A percentile compares a stretch with the other conserved stretches of the same genome.
Evolutionary conservation across 2,329 filamentous ascomycete genomes (phyloP).

Genomic region (Diaporthe sp.): DNA sequence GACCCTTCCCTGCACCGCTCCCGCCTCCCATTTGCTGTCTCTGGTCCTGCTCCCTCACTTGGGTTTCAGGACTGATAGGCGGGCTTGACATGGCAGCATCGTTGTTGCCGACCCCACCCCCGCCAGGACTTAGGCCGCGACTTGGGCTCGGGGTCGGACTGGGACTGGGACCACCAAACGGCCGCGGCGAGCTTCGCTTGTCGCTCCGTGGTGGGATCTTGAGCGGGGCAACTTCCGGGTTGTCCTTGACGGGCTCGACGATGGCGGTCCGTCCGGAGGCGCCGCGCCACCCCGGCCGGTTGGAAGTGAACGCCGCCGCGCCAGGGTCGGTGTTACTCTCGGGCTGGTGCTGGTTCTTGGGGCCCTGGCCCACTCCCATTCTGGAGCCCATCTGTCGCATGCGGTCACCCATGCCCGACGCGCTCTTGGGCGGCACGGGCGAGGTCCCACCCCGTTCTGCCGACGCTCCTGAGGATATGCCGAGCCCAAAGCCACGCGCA

Average conservation of each 20-base stretch:
- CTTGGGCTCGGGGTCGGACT: slow-evolving; percentile 33
- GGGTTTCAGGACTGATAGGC: slow-evolving; percentile 50
- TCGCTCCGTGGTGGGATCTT: slow-evolving; percentile 66
- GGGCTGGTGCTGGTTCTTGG: slow-evolving; percentile 31
- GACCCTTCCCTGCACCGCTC: slow-evolving; percentile 32
- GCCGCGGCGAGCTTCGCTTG: slow-evolving; percentile 54
- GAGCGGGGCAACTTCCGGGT: slow-evolving; percentile 68
- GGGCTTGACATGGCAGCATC: slow-evolving; percentile 45
- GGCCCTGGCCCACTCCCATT: background rate
- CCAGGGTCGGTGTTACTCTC: slow-evolving; percentile 50
- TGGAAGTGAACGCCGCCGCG: slow-evolving; percentile 53
- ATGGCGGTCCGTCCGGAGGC: slow-evolving; percentile 77
- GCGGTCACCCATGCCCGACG: slow-evolving; percentile 48
- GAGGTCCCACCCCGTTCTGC: slow-evolving; percentile 29
- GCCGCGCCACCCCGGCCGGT: slow-evolving; percentile 77
- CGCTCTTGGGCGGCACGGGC: slow-evolving; percentile 50
- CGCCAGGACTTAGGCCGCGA: slow-evolving; percentile 4
- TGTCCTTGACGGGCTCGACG: slow-evolving; percentile 75
- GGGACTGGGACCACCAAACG: slow-evolving; percentile 39
- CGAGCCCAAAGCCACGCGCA: slow-evolving; percentile 53
- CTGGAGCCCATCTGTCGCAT: slow-evolving; percentile 29
- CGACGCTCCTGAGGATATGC: slow-evolving; percentile 44
- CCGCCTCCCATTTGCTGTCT: slow-evolving; percentile 43
- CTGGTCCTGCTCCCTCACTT: slow-evolving; percentile 47
- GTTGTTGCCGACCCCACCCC: background rate